Base-by-base conservation (phyloP, 306 rosid species). In the Dalbergia cochinchinensis region DNA sequence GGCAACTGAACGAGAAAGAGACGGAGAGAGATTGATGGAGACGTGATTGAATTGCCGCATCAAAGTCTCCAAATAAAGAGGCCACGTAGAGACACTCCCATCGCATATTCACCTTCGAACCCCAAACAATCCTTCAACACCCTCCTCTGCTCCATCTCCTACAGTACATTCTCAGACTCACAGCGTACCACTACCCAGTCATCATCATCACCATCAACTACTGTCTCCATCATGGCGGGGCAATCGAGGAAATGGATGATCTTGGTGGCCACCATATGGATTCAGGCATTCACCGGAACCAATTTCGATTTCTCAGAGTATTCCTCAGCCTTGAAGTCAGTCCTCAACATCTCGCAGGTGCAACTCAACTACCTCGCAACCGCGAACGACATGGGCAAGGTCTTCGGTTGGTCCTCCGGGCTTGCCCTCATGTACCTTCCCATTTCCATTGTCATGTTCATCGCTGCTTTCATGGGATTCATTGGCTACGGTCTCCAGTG, bases 281-380 rank as follows among this genome's bases (percentile, higher is more conserved):
- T 95, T 75, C 99, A 95, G 65, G 97, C 99, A 9, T 95, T 92
- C 80, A 95, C 99, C 0, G 99, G 99, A 12, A 95, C 98, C 6
- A 95, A 95, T 75, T 95, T 95, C 73, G 95, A 95, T 58, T 95
- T 95, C 87, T 88, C 99, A 1, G 91, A 87, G 2, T 95, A 95
- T 65, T 95, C 99, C 0, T 86, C 98, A 9, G n/a, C 82, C 5
- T 33, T 95, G 77, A 95, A 95, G 61, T 88, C 96, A 0, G 87
- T 80, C 2, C 89, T 95, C 6, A 92, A 90, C 31, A 90, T 95
- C 12, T 92, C 99, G 0, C 99, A 95, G 84, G 92, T 86, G 0
- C 88, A 95, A 75, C 85, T 95, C 34, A 95, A 88, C 65, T 95
- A 95, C 67, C 80, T 95, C 57, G 98, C 99, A 3, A 91, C 94